Evolutionary conservation across 1,284 basidiomycete species (phyloP).

Genomic region (Fereydounia khargensis): DNA sequence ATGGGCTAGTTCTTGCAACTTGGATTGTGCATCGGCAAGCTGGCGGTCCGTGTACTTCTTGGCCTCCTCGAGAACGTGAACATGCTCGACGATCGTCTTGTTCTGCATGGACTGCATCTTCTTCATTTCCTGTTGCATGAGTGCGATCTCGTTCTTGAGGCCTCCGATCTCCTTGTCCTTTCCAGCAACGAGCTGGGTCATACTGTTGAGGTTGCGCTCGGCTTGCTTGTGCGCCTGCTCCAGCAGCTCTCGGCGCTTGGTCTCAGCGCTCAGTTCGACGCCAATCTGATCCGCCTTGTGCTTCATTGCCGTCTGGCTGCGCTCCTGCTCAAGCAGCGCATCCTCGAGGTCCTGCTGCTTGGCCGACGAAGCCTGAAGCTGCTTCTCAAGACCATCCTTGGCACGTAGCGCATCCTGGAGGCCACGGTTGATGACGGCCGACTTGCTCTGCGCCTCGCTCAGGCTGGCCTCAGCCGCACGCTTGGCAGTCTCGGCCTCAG

Average conservation of each 20-base stretch:
- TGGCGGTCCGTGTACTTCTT: conserved; percentile 93
- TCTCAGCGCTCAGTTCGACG: conserved; percentile 42
- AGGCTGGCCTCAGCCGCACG: conserved; percentile 74
- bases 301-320: conserved; percentile 34
- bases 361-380: conserved; percentile 68
- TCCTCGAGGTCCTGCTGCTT: conserved; percentile 49
- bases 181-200: conserved; percentile 71
- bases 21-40: conserved; percentile 74
- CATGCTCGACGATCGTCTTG: conserved; percentile 98
- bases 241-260: conserved; percentile 52
- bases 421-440: conserved; percentile 30
- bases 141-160: conserved; percentile 70
- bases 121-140: conserved; percentile 67
- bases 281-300: conserved; percentile 37
- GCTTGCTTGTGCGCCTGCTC: conserved; percentile 63
- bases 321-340: conserved; percentile 41
- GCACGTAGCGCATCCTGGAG: conserved; percentile 24
- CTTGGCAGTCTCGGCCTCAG: conserved; percentile 71
- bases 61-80: conserved; percentile 93
- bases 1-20: conserved; percentile 70
- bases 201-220: conserved; percentile 60
- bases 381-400: conserved; percentile 66
- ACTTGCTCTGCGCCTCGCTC: conserved; percentile 68
- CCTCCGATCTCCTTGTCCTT: conserved; percentile 79
- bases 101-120: conserved; percentile 70